Percentiles rank a stretch among this genome's conserved stretches.
Evolutionary conservation across 441 rosid genomes (phyloP).

Genomic region (Jatropha multifida): DNA sequence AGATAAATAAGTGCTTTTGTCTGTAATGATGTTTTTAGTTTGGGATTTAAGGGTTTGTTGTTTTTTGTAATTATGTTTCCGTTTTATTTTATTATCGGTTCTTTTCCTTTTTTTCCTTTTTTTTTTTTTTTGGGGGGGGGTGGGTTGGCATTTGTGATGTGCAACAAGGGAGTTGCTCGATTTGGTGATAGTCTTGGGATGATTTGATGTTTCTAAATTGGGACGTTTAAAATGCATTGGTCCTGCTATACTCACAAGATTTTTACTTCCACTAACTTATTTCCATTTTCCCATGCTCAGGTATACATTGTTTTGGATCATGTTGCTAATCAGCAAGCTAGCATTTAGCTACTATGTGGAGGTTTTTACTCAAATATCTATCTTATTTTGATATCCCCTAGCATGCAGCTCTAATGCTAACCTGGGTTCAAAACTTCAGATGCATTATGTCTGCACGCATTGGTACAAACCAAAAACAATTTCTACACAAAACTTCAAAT

Average conservation of each 20-base stretch:
- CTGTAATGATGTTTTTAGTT: conserved; percentile 10
- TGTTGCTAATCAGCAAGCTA: conserved; percentile 85
- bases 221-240: conserved; percentile 5
- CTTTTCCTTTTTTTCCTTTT: neutral
- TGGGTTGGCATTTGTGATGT: neutral
- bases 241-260: conserved; percentile 14
- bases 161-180: neutral
- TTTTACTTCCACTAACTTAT: conserved; percentile 20
- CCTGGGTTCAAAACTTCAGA: neutral
- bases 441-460: neutral
- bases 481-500: neutral
- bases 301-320: conserved; percentile 95
- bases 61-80: neutral
- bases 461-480: neutral
- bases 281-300: conserved; percentile 41
- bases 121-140: neutral
- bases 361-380: conserved; percentile 42
- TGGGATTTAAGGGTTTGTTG: too few relatives aligned
- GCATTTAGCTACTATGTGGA: conserved; percentile 98
- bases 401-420: neutral
- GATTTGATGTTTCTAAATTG: conserved; percentile 1
- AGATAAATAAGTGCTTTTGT: conserved; percentile 28
- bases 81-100: neutral
- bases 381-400: neutral
- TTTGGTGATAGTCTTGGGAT: neutral